Evolutionary conservation across 805 yeast genomes (phyloP).

Genomic region (Barnettozyma wickerhamii): DNA sequence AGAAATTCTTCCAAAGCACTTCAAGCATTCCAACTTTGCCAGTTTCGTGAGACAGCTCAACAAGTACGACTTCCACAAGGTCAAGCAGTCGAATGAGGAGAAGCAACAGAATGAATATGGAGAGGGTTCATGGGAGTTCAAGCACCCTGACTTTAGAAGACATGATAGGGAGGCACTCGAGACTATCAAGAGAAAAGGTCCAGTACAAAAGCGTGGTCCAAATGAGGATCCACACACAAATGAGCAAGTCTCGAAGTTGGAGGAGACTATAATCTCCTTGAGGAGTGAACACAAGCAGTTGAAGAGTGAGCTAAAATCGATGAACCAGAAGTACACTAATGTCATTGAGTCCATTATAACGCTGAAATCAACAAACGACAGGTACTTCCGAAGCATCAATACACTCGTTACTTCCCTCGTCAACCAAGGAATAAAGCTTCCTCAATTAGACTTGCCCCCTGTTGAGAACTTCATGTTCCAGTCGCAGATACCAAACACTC

Average conservation of each 20-base stretch:
- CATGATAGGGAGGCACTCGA: constrained; percentile 79
- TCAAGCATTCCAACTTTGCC: constrained; percentile 93
- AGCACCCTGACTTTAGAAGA: constrained; percentile 80
- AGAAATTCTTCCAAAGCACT: constrained; percentile 84
- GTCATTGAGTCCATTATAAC: constrained; percentile 57
- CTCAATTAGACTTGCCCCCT: constrained; percentile 53
- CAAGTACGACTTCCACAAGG: constrained; percentile 97
- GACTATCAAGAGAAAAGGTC: constrained; percentile 80
- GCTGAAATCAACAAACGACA: constrained; percentile 52
- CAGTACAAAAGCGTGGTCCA: constrained; percentile 45
- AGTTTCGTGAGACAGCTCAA: constrained; percentile 92
- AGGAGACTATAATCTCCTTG: constrained; percentile 13
- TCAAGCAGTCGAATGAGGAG: constrained; percentile 66
- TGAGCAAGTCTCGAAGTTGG: constrained; percentile 17
- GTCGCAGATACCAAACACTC: background rate
- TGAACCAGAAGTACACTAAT: constrained; percentile 58
- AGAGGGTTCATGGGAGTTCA: constrained; percentile 90
- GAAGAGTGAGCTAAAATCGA: constrained; percentile 32
- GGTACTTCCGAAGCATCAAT: constrained; percentile 48
- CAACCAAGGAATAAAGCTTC: constrained; percentile 64
- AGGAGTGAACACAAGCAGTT: constrained; percentile 31
- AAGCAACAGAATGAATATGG: constrained; percentile 54
- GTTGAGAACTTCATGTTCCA: constrained; percentile 10
- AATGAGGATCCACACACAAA: constrained; percentile 19
- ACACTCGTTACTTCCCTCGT: constrained; percentile 44